Base-by-base conservation (phyloP, 139 green algal species). In the Trebouxia sp. region DNA sequence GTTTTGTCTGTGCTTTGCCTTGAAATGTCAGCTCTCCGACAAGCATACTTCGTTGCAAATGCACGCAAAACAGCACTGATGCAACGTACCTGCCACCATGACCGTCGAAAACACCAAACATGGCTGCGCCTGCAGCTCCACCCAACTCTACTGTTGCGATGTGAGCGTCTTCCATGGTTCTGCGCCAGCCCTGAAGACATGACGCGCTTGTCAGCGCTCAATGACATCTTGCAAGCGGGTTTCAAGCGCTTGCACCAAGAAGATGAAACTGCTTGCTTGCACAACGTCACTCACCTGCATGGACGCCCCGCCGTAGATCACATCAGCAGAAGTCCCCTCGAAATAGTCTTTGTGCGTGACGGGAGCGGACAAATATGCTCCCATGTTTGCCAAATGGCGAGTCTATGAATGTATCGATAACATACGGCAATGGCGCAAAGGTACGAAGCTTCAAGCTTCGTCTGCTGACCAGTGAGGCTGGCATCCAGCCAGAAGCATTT, bases 41-140 rank as follows among this genome's bases (percentile, higher is more conserved):
- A 22, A 22, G 50, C 20, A 17, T 17, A 58, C 50, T 28, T 58
- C 4, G 4, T 28, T 6, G 48, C 26, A 1, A 5, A 58, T 28
- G 50, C 20, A 3, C 20, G 4, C 4, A 58, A 17, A 5, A 28
- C 3, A 58, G 4, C 22, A 3, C 20, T 22, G 24, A n/a, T 35
- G 65, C 65, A 75, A 47, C 15, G 32, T 26, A 85, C 81, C 84
- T 87, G 37, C 93, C 93, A 4, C 93, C 94, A 83, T 96, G 91
- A 0, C 93, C 93, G 77, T 98, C 95, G 75, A 98, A 97, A 3
- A 98, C 92, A 9, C 91, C 95, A 80, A 97, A 98, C 3, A 97
- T 80, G 43, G 48, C 82, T n/a, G 76, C 62, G 15, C 80, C 65
- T 39, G 79, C 48, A 42, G 85, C 77, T 50, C 80, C 72, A 1